These are phyloP conservation scores for Aspergillus kassunensis DNA, from an alignment of 495 filamentous ascomycete genomes.

Conservation along the genomic window DNA sequence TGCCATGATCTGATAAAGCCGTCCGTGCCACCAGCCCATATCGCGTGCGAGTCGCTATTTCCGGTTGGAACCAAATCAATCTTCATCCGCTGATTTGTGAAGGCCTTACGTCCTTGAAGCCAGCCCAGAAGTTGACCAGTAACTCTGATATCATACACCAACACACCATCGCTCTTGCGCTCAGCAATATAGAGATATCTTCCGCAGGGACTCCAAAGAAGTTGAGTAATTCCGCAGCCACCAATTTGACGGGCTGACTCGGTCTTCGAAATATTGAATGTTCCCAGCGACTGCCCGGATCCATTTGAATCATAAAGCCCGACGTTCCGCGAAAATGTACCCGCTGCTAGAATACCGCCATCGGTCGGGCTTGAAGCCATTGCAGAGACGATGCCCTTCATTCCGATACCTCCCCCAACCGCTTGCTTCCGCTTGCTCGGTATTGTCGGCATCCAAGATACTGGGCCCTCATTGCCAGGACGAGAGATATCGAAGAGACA, in stretches of 20 bases:
- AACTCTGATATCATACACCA: slow-evolving; percentile 82
- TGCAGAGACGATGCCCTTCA: slow-evolving; percentile 78
- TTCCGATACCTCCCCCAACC: slow-evolving; percentile 68
- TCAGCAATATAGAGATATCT: slow-evolving; percentile 85
- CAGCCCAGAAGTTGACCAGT: slow-evolving; percentile 63
- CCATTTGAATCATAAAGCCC: slow-evolving; percentile 72
- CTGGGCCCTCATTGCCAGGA: slow-evolving; percentile 55
- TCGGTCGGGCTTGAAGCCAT: slow-evolving; percentile 48
- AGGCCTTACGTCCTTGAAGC: slow-evolving; percentile 64
- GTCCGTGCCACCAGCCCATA: slow-evolving; percentile 83
- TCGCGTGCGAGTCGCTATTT: slow-evolving; percentile 55
- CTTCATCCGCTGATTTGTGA: slow-evolving; percentile 73
- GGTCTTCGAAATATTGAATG: slow-evolving; percentile 51
- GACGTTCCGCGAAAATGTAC: slow-evolving; percentile 72
- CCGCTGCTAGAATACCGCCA: slow-evolving; percentile 68
- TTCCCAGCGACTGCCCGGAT: slow-evolving; percentile 60
- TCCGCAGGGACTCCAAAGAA: slow-evolving; percentile 81
- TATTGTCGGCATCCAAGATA: slow-evolving; percentile 63
- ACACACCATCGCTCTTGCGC: slow-evolving; percentile 65
- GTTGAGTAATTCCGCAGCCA: slow-evolving; percentile 69
- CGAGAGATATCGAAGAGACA: slow-evolving; percentile 74
- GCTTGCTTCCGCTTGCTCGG: slow-evolving; percentile 67
- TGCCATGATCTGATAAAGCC: slow-evolving; percentile 76
- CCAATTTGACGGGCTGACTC: slow-evolving; percentile 42
- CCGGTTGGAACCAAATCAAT: slow-evolving; percentile 58